Base-by-base conservation (phyloP, 1,284 basidiomycete species). In the Boletus hoseneyae region DNA sequence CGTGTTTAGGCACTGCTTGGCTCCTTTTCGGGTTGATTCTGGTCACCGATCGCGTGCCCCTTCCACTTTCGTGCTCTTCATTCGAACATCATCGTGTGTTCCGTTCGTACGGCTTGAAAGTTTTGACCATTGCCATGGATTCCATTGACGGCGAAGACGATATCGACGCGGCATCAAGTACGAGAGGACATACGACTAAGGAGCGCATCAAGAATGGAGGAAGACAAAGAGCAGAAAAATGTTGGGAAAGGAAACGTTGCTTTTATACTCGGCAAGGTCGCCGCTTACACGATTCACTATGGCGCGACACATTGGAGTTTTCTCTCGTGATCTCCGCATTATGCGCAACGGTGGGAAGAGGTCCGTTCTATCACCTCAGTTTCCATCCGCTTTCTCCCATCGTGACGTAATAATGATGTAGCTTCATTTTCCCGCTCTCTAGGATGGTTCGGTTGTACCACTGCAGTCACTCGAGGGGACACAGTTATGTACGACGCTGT, bases 251-350 rank as follows among this genome's bases (percentile, higher is more conserved):
- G 7, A 34, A 30, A 19, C 12, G 9, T 27, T 25, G 15, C 32
- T 45, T 56, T 59, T 45, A 59, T 53, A 53, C 33, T 21, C 40
- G 15, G 16, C 42, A 36, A 32, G 47, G 11, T 21, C 38, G 8
- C 35, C 57, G 57, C 50, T 57, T 49, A 49, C 11, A 13, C 33
- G 32, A 19, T 13, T 23, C 40, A 23, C 27, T 21, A 10, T 21
- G n/a, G 23, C 11, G 30, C 21, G 11, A 42, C 27, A 2, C 12
- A 36, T 30, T 23, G 21, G 15, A 9, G 13, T 34, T 23, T 39
- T 21, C 12, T 23, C n/a, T n/a, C n/a, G 2, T 15, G 15, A 32
- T 29, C 45, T 39, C 48, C 46, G 37, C 47, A 37, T 25, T 11
- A 12, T 10, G 25, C 25, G 3, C 32, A 39, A 21, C 6, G 27